Conservation (phyloP, 1,284 basidiomycete genomes). For the Fomitopsis schrenkii region DNA sequence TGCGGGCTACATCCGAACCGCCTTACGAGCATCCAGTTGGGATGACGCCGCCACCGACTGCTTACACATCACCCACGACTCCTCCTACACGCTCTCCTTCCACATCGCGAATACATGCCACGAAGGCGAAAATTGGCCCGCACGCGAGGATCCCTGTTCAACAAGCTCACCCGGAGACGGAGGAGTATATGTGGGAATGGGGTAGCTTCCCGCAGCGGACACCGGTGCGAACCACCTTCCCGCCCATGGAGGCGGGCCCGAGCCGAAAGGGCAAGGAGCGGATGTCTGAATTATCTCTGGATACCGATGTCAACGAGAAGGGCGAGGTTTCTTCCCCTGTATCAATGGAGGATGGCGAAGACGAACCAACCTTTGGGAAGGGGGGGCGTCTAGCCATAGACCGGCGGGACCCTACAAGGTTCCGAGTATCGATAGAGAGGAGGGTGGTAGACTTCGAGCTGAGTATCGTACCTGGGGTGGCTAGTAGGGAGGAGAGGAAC, state of each 20-base stretch:
- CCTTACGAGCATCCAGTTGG: conserved; percentile 37
- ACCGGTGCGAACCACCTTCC: conserved; percentile 52
- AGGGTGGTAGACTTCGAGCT: conserved; percentile 57
- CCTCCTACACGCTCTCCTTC: conserved; percentile 10
- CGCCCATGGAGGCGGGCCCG: conserved; percentile 21
- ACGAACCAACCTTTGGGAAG: conserved; percentile 34
- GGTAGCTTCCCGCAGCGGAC: conserved; percentile 80
- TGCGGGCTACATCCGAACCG: conserved; percentile 56
- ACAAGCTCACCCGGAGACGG: conserved; percentile 25
- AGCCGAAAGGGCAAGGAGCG: conserved; percentile 22
- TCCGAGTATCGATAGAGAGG: conserved; percentile 55
- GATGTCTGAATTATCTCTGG: conserved; percentile 13
- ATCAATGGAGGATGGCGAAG: conserved; percentile 7
- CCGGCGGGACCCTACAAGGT: conserved; percentile 46
- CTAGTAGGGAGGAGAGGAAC: conserved; percentile 21
- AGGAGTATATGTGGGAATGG: conserved; percentile 85
- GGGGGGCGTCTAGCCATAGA: conserved; percentile 50
- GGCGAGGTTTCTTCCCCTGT: background rate
- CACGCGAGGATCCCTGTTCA: conserved; percentile 13
- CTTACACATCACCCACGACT: conserved; percentile 5
- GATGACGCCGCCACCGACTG: conserved; percentile 13
- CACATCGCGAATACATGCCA: conserved; percentile 11
- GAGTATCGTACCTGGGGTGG: conserved; percentile 38
- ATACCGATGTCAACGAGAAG: conserved; percentile 8
- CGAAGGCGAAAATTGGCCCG: conserved; percentile 12